Evolutionary conservation across 2,329 filamentous ascomycete species (phyloP), one percentile per base, ranked within the genome.

Genomic region (Orbilia brochopaga): DNA sequence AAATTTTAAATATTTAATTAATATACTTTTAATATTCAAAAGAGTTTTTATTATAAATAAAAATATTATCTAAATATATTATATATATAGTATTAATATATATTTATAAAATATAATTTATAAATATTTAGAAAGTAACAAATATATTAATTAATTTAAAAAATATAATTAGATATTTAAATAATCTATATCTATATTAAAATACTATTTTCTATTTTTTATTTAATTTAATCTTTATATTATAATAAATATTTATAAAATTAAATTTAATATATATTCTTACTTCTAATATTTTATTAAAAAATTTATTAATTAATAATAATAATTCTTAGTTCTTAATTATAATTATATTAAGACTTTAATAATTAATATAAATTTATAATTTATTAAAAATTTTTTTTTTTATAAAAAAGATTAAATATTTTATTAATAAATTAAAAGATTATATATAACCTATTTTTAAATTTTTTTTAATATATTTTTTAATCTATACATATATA

Each of bases 21-120:
- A 62, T 23, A 54, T 35, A 32, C 54, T 62, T 7, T 24, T 51
- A 58, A n/a, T n/a, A 53, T 27, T 40, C 32, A 32, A 40, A 19
- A 23, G n/a, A 21, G 17, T 53, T 40, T 24, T 59, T 52, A 30
- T 17, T 52, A 48, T 44, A 67, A 8, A 61, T 61, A 24, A 67
- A 44, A n/a, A 61, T 73, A 60, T 73, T 32, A 48, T 73, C 32
- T 46, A 73, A 48, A 35, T 73, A 73, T 5, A 60, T 35, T 24
- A 50, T 62, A 44, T 32, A 52, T 42, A 67, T 59, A 24, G 24
- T 30, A 35, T 73, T 44, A 27, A 54, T 24, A 46, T 37, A 54
- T 42, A 27, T 44, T 3, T 21, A 17, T 27, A 67, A 42, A 13
- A 58, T 19, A 15, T 61, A 17, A 23, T 73, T 61, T 19, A 67